These are phyloP conservation scores for Acacia confusa DNA, from an alignment of 306 rosid genomes.

Conservation along the genomic window DNA sequence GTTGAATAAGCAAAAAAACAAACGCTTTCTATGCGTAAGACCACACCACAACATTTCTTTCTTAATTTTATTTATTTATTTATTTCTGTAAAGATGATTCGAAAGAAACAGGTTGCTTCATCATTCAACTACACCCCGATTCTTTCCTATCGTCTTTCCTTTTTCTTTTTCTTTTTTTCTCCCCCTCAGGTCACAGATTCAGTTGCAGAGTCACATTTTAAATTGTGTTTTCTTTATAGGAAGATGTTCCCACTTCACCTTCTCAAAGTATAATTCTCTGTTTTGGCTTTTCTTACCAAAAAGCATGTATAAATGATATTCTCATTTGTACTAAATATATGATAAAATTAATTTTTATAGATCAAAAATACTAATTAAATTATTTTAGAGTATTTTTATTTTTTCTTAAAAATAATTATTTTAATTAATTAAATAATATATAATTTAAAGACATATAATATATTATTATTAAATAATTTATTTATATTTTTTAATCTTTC, in stretches of 20 bases:
- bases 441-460: too few species aligned
- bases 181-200: not conserved
- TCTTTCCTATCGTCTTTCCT: not conserved
- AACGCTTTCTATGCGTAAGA: not conserved
- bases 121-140: conserved; percentile 5
- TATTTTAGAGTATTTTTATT: too few species aligned
- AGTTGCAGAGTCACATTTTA: not conserved
- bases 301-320: too few species aligned
- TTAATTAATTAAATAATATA: too few species aligned
- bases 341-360: too few species aligned
- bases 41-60: not conserved
- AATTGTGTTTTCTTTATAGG: not conserved
- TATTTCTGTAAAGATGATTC: too few species aligned
- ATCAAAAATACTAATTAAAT: too few species aligned
- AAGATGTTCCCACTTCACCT: conserved; percentile 40
- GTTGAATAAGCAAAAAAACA: not conserved
- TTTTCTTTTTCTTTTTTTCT: too few species aligned
- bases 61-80: not conserved
- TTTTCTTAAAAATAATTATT: too few species aligned
- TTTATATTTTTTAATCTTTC: too few species aligned
- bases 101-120: conserved; percentile 1
- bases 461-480: too few species aligned
- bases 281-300: not conserved
- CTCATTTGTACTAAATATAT: too few species aligned
- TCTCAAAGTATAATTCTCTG: not conserved